These are phyloP conservation scores for Phytophthora pinifolia DNA, from an alignment of 352 stramenopile genomes.

Conservation along the genomic window DNA sequence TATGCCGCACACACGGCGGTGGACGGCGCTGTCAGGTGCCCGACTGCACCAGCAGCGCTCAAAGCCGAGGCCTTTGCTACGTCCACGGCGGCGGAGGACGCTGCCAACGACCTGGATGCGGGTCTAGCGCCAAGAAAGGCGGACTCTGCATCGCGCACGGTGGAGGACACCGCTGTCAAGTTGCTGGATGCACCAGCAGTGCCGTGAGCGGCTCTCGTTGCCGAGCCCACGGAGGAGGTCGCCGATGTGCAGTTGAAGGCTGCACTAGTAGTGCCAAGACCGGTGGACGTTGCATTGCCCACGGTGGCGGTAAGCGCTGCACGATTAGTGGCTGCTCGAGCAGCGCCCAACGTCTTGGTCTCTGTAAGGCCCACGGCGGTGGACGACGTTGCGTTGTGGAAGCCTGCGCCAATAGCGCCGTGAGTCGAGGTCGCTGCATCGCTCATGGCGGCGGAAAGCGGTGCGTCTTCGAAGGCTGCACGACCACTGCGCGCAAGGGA, in stretches of 20 bases:
- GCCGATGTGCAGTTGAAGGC: slow-evolving; percentile 67
- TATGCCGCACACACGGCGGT: slow-evolving; percentile 82
- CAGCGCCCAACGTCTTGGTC: slow-evolving; percentile 77
- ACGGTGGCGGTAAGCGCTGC: slow-evolving; percentile 83
- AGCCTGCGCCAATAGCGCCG: slow-evolving; percentile 73
- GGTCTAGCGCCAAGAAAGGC: slow-evolving; percentile 84
- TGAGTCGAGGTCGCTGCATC: slow-evolving; percentile 84
- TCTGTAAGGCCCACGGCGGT: slow-evolving; percentile 86
- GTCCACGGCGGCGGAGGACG: slow-evolving; percentile 79
- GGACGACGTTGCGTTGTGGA: slow-evolving; percentile 71
- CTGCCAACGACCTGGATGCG: slow-evolving; percentile 72
- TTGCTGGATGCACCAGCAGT: slow-evolving; percentile 70
- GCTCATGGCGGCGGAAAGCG: slow-evolving; percentile 82
- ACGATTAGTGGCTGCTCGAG: slow-evolving; percentile 69
- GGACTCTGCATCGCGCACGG: slow-evolving; percentile 84
- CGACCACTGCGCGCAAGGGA: slow-evolving; percentile 76
- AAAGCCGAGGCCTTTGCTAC: slow-evolving; percentile 83
- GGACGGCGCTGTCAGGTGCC: slow-evolving; percentile 80
- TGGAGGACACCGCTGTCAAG: slow-evolving; percentile 79
- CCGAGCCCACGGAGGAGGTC: slow-evolving; percentile 77
- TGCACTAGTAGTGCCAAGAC: slow-evolving; percentile 85
- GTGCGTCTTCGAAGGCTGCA: slow-evolving; percentile 71
- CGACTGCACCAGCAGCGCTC: slow-evolving; percentile 73
- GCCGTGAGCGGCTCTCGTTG: slow-evolving; percentile 81
- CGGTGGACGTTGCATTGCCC: slow-evolving; percentile 79